A percentile compares a stretch with the other conserved stretches of the same genome.
phyloP scores from a whole-genome alignment of 805 yeast genomes.

The Kodamaea leandrae region DNA sequence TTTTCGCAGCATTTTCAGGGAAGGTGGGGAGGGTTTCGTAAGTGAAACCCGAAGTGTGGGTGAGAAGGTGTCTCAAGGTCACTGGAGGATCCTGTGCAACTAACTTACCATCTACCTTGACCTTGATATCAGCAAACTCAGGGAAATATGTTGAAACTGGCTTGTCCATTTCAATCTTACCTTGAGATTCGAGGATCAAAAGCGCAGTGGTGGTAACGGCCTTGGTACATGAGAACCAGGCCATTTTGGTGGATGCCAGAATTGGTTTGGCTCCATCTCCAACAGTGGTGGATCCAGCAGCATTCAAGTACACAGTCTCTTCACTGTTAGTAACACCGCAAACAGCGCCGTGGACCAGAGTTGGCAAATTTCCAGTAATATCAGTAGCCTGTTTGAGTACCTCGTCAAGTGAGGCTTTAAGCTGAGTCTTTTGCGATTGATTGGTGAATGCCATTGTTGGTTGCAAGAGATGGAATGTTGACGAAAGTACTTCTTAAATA shows the following conservation, averaged over 20 bases:
- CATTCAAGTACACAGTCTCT: slow-evolving; percentile 23
- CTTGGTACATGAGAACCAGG: slow-evolving; percentile 32
- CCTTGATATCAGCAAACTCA: slow-evolving; percentile 23
- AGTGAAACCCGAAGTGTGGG: slow-evolving; percentile 27
- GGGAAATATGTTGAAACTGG: slow-evolving; percentile 35
- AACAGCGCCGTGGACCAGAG: slow-evolving; percentile 5
- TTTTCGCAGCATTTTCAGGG: not conserved
- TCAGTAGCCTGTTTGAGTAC: too few relatives aligned
- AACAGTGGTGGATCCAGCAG: slow-evolving; percentile 13
- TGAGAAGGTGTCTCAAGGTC: slow-evolving; percentile 28
- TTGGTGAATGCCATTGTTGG: too few relatives aligned
- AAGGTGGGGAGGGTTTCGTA: slow-evolving; percentile 13
- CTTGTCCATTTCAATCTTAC: slow-evolving; percentile 29
- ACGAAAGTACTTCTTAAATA: too few relatives aligned
- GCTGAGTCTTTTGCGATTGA: too few relatives aligned
- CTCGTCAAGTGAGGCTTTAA: too few relatives aligned
- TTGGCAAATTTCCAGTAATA: not conserved
- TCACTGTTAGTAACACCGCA: slow-evolving; percentile 25
- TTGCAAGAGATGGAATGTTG: too few relatives aligned
- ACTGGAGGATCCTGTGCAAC: slow-evolving; percentile 22
- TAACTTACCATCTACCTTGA: slow-evolving; percentile 25
- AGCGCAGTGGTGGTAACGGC: slow-evolving; percentile 34
- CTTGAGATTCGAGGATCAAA: slow-evolving; percentile 31
- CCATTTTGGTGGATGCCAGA: slow-evolving; percentile 9
- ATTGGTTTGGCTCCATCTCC: slow-evolving; percentile 3